Percentiles rank a stretch among this genome's conserved stretches.
Conservation (phyloP, 192 early-diverging fungal genomes). For the Coemansia sp. region DNA sequence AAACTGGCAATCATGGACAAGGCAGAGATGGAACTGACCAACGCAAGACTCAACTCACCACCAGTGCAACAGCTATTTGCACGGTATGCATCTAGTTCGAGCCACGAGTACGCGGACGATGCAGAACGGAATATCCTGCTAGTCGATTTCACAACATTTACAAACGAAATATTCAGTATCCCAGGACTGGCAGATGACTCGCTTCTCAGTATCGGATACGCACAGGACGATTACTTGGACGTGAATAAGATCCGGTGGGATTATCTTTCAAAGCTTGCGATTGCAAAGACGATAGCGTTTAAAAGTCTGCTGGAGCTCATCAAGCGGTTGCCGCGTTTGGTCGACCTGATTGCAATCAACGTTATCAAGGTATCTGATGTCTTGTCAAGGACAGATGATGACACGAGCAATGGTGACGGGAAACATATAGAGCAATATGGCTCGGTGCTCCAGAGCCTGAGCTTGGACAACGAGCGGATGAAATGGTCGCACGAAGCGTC, state of each 20-base stretch:
- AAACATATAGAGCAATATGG: not conserved
- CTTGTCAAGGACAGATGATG: too few relatives aligned
- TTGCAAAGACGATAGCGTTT: not conserved
- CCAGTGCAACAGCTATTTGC: not conserved
- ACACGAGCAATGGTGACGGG: not conserved
- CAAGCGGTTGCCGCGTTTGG: not conserved
- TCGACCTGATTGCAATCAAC: conserved; percentile 2
- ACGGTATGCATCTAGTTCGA: not conserved
- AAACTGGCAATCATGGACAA: conserved; percentile 3
- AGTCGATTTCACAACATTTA: conserved; percentile 1
- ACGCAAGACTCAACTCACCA: not conserved
- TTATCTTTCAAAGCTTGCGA: not conserved
- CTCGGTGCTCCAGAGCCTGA: not conserved
- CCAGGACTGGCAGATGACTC: conserved; percentile 1
- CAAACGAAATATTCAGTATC: conserved; percentile 6
- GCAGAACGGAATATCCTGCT: not conserved
- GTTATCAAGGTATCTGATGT: not conserved
- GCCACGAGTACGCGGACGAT: not conserved
- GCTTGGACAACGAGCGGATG: not conserved
- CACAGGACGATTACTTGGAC: not conserved
- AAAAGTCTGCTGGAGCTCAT: not conserved
- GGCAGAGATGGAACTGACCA: conserved; percentile 3
- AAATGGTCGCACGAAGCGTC: conserved; percentile 1
- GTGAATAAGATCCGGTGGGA: conserved; percentile 1
- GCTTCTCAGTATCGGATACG: not conserved